Conservation (phyloP, 2,329 filamentous ascomycete genomes). For the Trichoderma koningiopsis region DNA sequence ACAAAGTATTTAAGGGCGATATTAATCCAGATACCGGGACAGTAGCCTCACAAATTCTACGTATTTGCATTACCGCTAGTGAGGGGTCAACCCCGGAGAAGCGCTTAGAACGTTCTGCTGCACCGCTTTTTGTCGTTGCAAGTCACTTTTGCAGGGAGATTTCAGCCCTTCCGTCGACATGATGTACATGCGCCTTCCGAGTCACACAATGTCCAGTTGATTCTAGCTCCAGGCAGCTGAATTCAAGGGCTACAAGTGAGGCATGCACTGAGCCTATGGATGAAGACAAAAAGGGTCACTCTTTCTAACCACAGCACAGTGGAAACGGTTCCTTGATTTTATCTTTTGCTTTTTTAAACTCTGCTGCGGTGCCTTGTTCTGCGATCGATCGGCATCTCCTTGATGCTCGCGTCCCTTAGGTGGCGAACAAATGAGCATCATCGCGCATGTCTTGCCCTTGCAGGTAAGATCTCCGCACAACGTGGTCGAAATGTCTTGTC, state of each 20-base stretch:
- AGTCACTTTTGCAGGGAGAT: not conserved
- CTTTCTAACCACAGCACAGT: not conserved
- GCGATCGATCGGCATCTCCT: constrained; percentile 4
- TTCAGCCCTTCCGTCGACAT: not conserved
- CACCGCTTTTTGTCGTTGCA: not conserved
- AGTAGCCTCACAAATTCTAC: not conserved
- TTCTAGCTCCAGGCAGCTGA: not conserved
- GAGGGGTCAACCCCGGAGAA: not conserved
- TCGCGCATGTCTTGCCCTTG: constrained; percentile 5
- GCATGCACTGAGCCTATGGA: not conserved
- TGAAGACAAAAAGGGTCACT: not conserved
- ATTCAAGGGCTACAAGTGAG: not conserved
- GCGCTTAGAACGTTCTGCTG: constrained; percentile 14
- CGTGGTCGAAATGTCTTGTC: constrained; percentile 4
- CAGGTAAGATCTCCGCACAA: not conserved
- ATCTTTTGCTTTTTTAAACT: not conserved
- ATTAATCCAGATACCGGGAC: not conserved
- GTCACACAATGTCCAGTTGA: not conserved
- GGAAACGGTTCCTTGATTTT: not conserved
- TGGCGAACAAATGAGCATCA: constrained; percentile 11
- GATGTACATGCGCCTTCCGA: not conserved
- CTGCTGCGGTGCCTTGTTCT: not conserved
- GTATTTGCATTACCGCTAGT: constrained; percentile 5
- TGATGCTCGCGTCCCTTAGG: not conserved
- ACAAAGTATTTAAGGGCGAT: not conserved